Base-by-base conservation (phyloP, 1,139 yeast species). In the Starmera stellimalicola region DNA sequence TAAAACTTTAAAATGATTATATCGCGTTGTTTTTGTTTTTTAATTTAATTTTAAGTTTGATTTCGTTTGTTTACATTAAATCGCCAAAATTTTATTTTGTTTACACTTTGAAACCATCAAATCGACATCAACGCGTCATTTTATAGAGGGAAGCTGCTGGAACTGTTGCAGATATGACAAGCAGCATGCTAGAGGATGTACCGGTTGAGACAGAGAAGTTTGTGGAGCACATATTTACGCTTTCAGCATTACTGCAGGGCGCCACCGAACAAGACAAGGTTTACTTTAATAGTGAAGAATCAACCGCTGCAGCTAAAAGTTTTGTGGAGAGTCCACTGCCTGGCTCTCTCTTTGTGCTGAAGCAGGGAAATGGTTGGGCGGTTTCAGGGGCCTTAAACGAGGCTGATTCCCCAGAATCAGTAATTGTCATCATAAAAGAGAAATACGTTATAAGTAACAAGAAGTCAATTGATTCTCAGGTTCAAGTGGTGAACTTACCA, bases 351-450 rank as follows among this genome's bases (percentile, higher is more conserved):
- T 54, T 54, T 30, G 37, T 57, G 9, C 36, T 47, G 12, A 47
- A 50, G 28, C 28, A 37, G 7, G 32, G 28, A 6, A 33, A 31
- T 4, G 35, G 35, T 2, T 50, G 54, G 46, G 26, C 5, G 9
- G 26, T 44, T 7, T 29, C 43, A 5, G 20, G 38, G 5, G 31
- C 42, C 2, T 15, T 44, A 3, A 40, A 36, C 7, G 27, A 24
- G 1, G 20, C 33, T 2, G 28, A 31, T 7, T 23, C 26, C 3
- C 41, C 43, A 4, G 16, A 23, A 6, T 43, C 50, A 7, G 47
- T 51, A 1, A 37, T 51, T 16, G 70, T 69, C 1, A 41, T 73
- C 16, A 62, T 73, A 31, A 74, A 74, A 42, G 62, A 60, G 8
- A 62, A 59, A 26, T 69, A 68, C 1, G 49, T 49, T 7, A 39